Evolutionary conservation across 2,329 filamentous ascomycete species (phyloP), one percentile per base, ranked within the genome.

Genomic region (Xylaria sp.): DNA sequence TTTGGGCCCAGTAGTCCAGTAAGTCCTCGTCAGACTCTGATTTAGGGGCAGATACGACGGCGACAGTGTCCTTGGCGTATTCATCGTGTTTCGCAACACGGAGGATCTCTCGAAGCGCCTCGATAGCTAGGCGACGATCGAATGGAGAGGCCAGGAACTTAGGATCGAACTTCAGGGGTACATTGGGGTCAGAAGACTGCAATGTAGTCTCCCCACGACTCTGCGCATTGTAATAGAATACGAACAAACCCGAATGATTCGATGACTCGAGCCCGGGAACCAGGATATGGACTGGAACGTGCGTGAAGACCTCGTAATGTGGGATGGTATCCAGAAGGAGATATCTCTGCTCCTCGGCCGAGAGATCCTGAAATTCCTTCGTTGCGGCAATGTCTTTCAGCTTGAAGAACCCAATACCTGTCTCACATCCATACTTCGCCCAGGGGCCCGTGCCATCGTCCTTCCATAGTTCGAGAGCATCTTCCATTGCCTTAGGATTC

Each of bases 201-300:
- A 88, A 73, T 0, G 71, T 78, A 0, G 83, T 76, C 22, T 75
- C 72, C 16, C 84, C 84, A 38, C 70, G 69, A 19, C 73, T 76
- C 64, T 85, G 80, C 1, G 78, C 74, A 62, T 87, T 83, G 69
- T 80, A 79, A 17, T 78, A 57, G 57, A 82, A 81, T 0, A 78
- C 72, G 0, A 75, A 54, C 3, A 81, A 54, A 22, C 71, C 74
- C 1, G 72, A 66, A 60, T 79, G 79, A 69, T 73, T 74, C 16
- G 75, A 70, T 3, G 68, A n/a, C n/a, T 63, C 1, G 65, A 60
- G 3, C 63, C 47, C 0, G 72, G 64, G 34, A 77, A 71, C 63
- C 0, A 78, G 78, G 0, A 75, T 50, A 57, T 79, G 78, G 3
- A 76, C 59, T 0, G 75, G 74, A 52, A 77, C 72, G 52, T 80